Evolutionary conservation across 345 rosid species (phyloP), one percentile per base, ranked within the genome.

Genomic region (Gossypium arboreum): DNA sequence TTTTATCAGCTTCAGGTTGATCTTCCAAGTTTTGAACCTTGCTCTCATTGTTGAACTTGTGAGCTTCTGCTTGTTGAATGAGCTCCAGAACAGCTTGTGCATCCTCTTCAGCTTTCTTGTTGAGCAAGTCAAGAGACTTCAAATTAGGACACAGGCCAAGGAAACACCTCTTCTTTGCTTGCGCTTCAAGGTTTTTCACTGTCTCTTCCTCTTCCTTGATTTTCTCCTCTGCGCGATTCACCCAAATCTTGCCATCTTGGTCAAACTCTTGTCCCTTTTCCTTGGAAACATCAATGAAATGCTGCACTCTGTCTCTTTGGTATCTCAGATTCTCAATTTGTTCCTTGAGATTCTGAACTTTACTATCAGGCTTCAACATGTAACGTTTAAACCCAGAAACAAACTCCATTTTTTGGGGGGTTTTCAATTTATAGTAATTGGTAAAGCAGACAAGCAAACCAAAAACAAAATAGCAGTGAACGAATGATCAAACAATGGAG

Each of bases 121-220:
- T 12, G n/a, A 67, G 55, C 34, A 4, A 17, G 55, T 22, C 12
- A 22, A 20, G 6, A 45, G 71, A 67, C 71, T 45, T 45, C 11
- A 13, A 67, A 22, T 47, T 45, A 12, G 71, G 55, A 67, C 71
- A 67, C 55, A 22, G 39, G 55, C 54, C n/a, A 22, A 47, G 1
- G 71, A 67, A 45, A 48, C 71, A 67, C 34, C 55, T 67, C 55
- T 67, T 22, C 55, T 45, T 67, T 22, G 54, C 55, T 67, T 67
- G 34, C 6, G 39, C 71, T 67, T 67, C 71, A 24, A 67, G 55
- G 8, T 12, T 15, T 54, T 67, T 2, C 55, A 67, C 9, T 0
- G 29, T 20, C 71, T 45, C 41, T 45, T 47, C 71, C n/a, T 20
- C 54, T 67, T 67, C 55, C 55, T 67, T 45, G 55, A 45, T 45